Conservation (phyloP, 495 filamentous ascomycete species). For the Terfezia claveryi region DNA sequence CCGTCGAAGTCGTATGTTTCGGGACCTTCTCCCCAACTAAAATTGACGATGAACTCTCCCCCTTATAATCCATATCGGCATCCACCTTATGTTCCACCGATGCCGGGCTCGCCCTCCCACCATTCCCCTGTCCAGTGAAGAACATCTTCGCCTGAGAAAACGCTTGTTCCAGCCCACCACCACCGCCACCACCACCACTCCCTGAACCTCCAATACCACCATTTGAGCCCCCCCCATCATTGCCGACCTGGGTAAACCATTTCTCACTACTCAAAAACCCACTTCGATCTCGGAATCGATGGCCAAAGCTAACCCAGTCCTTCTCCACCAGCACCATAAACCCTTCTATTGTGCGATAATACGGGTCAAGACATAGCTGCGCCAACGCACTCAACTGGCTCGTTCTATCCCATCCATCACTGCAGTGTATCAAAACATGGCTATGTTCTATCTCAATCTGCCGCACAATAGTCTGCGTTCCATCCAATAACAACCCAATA, state of each 20-base stretch:
- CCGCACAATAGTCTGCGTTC: slow-evolving; percentile 59
- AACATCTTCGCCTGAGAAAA: slow-evolving; percentile 73
- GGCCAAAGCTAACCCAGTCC: slow-evolving; percentile 92
- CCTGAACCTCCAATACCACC: slow-evolving; percentile 13
- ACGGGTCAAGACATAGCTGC: slow-evolving; percentile 86
- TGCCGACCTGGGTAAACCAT: slow-evolving; percentile 46
- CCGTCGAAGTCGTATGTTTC: background rate
- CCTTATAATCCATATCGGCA: background rate
- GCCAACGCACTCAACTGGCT: slow-evolving; percentile 86
- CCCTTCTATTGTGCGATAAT: slow-evolving; percentile 83
- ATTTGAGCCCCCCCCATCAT: slow-evolving; percentile 7
- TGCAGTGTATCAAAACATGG: slow-evolving; percentile 91
- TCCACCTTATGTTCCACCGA: slow-evolving; percentile 28
- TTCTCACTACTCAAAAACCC: slow-evolving; percentile 75
- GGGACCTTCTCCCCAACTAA: background rate
- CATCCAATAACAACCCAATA: slow-evolving; percentile 64
- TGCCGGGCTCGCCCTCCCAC: slow-evolving; percentile 24
- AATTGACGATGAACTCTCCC: background rate
- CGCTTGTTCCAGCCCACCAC: slow-evolving; percentile 64
- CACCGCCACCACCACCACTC: slow-evolving; percentile 27
- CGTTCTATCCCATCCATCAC: slow-evolving; percentile 95
- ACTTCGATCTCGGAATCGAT: slow-evolving; percentile 83
- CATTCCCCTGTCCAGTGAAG: slow-evolving; percentile 34
- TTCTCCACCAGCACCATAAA: slow-evolving; percentile 94
- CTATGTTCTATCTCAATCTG: slow-evolving; percentile 82